Base-by-base conservation (phyloP, 805 yeast species). In the Wilhelminamyces savonicus region DNA sequence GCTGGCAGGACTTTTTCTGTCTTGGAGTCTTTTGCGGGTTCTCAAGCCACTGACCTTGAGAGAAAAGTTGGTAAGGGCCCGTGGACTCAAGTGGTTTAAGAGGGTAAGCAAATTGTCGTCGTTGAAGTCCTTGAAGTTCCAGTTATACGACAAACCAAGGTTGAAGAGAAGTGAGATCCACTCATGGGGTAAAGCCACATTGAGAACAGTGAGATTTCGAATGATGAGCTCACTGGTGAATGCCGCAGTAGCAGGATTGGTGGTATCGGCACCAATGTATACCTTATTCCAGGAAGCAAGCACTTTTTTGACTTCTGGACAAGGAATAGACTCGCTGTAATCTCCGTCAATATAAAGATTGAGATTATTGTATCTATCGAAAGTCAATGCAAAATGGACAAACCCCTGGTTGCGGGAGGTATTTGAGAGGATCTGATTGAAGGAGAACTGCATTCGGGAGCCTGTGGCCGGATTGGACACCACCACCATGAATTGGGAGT, bases 261-360 rank as follows among this genome's bases (percentile, higher is more conserved):
- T 18, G 8, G 29, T 23, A 4, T 34, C 37, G 21, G 48, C 46
- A 6, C 67, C 66, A n/a, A 62, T 44, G 28, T 55, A 54, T 1
- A 62, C 27, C 32, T 62, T 62, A 37, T 59, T 51, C 66, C 66
- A 65, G 5, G 40, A 31, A 10, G 44, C 39, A 4, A 54, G 32
- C 15, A 44, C 40, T 25, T 56, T 56, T 23, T 46, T 40, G 3
- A 55, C 34, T 5, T 54, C 50, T 1, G 66, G 57, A 29, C 63
- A 54, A 3, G 69, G 68, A 12, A 62, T 59, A 11, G 61, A 57
- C 34, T 66, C 69, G 21, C 61, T 54, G 31, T 65, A 66, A 22
- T 71, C 70, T 0, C 78, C 78, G 39, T 75, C 66, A 10, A 75
- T 48, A 41, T 46, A 71, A 5, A 74, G 45, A 35, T 64, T 70